These are phyloP conservation scores for Globisporangium nodosum DNA, from an alignment of 352 stramenopile species.

Conservation along the genomic window DNA sequence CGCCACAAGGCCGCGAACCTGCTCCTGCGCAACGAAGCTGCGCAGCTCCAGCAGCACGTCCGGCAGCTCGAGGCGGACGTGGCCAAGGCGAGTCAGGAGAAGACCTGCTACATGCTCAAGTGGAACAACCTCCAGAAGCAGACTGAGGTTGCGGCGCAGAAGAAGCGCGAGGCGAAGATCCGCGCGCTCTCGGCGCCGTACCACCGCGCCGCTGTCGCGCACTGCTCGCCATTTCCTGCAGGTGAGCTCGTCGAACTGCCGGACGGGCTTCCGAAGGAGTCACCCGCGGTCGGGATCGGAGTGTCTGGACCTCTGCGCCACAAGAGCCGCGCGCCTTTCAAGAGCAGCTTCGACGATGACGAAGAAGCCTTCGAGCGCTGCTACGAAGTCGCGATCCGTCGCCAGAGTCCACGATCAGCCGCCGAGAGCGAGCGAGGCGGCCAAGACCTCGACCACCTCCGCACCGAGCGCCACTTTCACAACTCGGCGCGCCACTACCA, in stretches of 20 bases:
- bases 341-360: conserved; percentile 25
- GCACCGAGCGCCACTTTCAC: conserved; percentile 19
- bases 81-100: conserved; percentile 40
- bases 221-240: not conserved
- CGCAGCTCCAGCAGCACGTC: conserved; percentile 40
- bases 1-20: conserved; percentile 28
- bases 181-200: conserved; percentile 39
- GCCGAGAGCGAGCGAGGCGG: not conserved
- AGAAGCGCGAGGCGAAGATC: conserved; percentile 42
- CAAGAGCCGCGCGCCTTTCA: not conserved
- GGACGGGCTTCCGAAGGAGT: not conserved
- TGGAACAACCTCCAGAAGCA: conserved; percentile 38
- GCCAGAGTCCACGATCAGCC: not conserved
- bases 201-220: conserved; percentile 10
- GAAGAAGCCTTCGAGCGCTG: conserved; percentile 31
- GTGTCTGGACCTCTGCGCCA: not conserved
- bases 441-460: conserved; percentile 2
- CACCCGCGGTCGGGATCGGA: not conserved
- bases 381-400: conserved; percentile 23
- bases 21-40: conserved; percentile 37
- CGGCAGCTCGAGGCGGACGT: conserved; percentile 45
- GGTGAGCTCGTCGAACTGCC: not conserved
- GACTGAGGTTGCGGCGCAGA: conserved; percentile 28
- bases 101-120: conserved; percentile 38
- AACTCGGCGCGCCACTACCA: conserved; percentile 52